Evolutionary conservation across 768 basidiomycete genomes (phyloP), one percentile per base, ranked within the genome.

Genomic region (Panellus pusillus): DNA sequence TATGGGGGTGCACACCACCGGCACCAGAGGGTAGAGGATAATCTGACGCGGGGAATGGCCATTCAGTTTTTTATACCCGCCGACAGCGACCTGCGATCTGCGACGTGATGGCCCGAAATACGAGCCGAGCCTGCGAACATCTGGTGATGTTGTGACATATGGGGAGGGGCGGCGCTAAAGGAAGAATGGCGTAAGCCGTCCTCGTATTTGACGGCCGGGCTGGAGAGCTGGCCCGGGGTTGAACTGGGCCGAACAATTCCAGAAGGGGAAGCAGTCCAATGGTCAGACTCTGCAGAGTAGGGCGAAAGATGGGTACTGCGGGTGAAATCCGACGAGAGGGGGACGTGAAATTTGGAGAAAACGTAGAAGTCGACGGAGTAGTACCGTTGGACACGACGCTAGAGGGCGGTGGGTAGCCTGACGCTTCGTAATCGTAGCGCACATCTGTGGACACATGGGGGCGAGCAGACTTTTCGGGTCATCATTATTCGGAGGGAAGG

Each of bases 101-200:
- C 59, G 41, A 44, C 37, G 64, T 80, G 79, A 68, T 87, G 86
- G 60, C 79, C 83, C 66, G 86, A 80, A 63, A 88, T 86, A 68
- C 87, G 87, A 67, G 82, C 78, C 66, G 85, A 77, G 68, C 78
- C 82, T 67, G 78, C 74, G 68, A 78, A 88, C 77, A 88, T 80
- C 52, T 80, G 81, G 69, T 78, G 32, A 35, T 35, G 75, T 68
- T 79, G 79, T 65, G 78, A 72, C 70, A 80, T 77, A 56, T 60
- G 58, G 44, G 57, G 57, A 29, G 58, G 54, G 58, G 80, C 70
- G 47, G 79, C 73, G 71, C 76, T 80, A 72, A 85, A 82, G 60
- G 85, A 84, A 64, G 83, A 72, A 75, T 86, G 86, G 69, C 86
- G 83, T 65, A 85, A 67, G 65, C 70, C 70, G 67, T 88, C 87